A percentile compares a stretch with the other conserved stretches of the same genome.
Conservation (phyloP, 306 rosid species). For the cucumber (Cucumis sativus) region DNA sequence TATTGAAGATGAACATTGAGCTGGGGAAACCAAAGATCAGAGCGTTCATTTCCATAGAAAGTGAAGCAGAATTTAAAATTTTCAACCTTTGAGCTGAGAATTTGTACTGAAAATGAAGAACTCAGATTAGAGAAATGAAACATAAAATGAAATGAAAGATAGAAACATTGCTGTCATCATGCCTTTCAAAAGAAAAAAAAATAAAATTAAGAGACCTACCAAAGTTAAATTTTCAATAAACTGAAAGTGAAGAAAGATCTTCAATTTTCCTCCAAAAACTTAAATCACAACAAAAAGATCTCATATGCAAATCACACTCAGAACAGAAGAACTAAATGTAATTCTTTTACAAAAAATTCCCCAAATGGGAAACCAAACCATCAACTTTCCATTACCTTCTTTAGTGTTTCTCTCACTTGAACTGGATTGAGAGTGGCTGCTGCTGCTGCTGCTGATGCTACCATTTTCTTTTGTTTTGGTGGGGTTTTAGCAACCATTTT, state of each 20-base stretch:
- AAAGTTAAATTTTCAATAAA: neutral
- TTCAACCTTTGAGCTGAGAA: neutral
- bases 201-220: neutral
- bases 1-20: neutral
- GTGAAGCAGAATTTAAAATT: neutral
- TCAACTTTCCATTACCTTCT: conserved; percentile 33
- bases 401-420: conserved; percentile 69
- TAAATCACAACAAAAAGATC: neutral
- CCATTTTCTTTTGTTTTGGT: conserved; percentile 50
- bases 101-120: neutral
- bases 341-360: neutral
- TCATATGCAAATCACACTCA: neutral
- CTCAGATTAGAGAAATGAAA: neutral
- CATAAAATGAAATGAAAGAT: neutral
- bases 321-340: neutral
- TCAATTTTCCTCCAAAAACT: neutral
- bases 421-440: conserved; percentile 57
- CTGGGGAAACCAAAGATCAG: neutral
- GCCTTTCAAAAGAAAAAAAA: neutral
- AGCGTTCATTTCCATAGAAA: neutral
- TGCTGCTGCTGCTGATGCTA: conserved; percentile 20
- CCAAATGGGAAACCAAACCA: neutral
- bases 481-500: conserved; percentile 96
- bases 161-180: neutral
- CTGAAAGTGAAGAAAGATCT: neutral